phyloP scores from a whole-genome alignment of 495 filamentous ascomycete species.

The Niebla homalea region DNA sequence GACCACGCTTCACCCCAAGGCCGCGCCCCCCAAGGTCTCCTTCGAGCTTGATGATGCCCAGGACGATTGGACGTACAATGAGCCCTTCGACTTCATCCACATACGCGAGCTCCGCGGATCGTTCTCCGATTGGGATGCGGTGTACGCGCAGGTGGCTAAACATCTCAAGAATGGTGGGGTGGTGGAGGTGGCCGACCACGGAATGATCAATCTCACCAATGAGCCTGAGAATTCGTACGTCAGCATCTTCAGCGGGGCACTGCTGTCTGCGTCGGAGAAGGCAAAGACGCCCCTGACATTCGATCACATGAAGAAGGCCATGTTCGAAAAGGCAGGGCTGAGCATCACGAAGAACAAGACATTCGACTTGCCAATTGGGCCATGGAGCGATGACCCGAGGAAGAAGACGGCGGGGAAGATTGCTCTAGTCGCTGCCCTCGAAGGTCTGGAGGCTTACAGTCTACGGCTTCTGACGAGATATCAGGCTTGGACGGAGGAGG shows the following conservation, averaged over 20 bases:
- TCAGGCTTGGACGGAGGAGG: constrained; percentile 40
- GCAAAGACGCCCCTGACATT: constrained; percentile 31
- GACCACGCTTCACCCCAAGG: constrained; percentile 12
- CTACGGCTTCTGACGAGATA: constrained; percentile 48
- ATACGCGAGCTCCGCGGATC: constrained; percentile 49
- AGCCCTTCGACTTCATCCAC: constrained; percentile 55
- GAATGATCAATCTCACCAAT: constrained; percentile 24
- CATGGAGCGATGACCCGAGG: constrained; percentile 38
- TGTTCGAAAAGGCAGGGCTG: constrained; percentile 46
- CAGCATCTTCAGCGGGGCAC: constrained; percentile 24
- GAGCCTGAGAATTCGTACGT: constrained; percentile 24
- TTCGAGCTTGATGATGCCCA: constrained; percentile 61
- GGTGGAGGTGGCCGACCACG: constrained; percentile 41
- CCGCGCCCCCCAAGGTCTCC: constrained; percentile 47
- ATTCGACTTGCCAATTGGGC: constrained; percentile 46
- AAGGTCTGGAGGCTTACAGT: constrained; percentile 49
- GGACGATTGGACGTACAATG: constrained; percentile 38
- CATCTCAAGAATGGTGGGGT: constrained; percentile 52
- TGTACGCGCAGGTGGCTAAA: constrained; percentile 47
- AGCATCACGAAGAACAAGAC: constrained; percentile 42
- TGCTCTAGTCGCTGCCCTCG: constrained; percentile 49
- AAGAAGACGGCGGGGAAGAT: constrained; percentile 50
- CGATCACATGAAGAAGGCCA: constrained; percentile 37
- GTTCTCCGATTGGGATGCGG: constrained; percentile 45
- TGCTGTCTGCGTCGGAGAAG: constrained; percentile 25